Percentiles rank a stretch among this genome's conserved stretches.
Evolutionary conservation across 2,329 filamentous ascomycete genomes (phyloP).

Genomic region (Pseudomassariella vexata): DNA sequence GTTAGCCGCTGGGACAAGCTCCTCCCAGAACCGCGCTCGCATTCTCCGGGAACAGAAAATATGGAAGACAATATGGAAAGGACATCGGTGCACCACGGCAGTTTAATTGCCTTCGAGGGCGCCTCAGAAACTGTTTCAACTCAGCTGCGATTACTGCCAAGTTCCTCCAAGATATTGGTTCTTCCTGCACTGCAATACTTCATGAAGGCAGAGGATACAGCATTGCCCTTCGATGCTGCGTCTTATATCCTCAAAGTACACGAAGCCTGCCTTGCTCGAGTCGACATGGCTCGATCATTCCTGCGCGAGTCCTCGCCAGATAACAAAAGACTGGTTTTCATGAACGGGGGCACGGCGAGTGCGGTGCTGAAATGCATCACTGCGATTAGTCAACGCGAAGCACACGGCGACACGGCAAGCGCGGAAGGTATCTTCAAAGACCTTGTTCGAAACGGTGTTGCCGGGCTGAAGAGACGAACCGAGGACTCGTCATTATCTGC

Average conservation of each 20-base stretch:
- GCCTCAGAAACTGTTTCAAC: slow-evolving; percentile 48
- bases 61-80: slow-evolving; percentile 17
- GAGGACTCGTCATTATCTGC: slow-evolving; percentile 4
- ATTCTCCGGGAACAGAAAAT: background rate
- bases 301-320: slow-evolving; percentile 37
- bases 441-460: slow-evolving; percentile 43
- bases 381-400: slow-evolving; percentile 46
- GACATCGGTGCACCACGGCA: slow-evolving; percentile 32
- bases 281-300: slow-evolving; percentile 44
- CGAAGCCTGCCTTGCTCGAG: slow-evolving; percentile 39
- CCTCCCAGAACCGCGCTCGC: background rate
- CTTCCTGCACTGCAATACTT: slow-evolving; percentile 48
- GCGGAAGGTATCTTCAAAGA: slow-evolving; percentile 47
- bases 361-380: slow-evolving; percentile 50
- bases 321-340: slow-evolving; percentile 51
- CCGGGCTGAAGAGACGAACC: slow-evolving; percentile 24
- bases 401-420: slow-evolving; percentile 39
- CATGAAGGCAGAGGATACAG: slow-evolving; percentile 24
- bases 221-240: slow-evolving; percentile 28
- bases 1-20: background rate
- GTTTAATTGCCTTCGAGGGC: slow-evolving; percentile 56
- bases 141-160: slow-evolving; percentile 54
- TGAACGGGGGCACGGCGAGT: slow-evolving; percentile 52
- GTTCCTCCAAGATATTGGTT: slow-evolving; percentile 51
- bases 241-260: slow-evolving; percentile 44